Percentiles rank a stretch among this genome's conserved stretches.
Evolutionary conservation across 306 rosid species (phyloP).

Genomic region (Gleditsia sinensis): DNA sequence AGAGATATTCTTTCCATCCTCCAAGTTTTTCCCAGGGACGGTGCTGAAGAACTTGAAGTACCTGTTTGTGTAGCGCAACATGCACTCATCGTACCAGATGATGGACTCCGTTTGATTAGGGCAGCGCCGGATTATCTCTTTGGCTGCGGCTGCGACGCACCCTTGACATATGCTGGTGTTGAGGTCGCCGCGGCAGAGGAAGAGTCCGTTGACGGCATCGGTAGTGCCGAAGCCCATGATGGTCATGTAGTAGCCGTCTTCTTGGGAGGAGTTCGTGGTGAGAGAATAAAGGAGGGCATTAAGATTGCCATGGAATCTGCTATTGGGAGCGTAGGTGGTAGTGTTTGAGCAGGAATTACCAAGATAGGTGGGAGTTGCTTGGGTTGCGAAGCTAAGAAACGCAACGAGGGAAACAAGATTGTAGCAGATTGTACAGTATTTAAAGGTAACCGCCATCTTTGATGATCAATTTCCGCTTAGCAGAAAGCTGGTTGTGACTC

Average conservation of each 20-base stretch:
- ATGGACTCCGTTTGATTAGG: constrained; percentile 43
- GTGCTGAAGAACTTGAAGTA: constrained; percentile 9
- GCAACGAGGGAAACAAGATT: not conserved
- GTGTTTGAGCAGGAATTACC: constrained; percentile 21
- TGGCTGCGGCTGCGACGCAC: constrained; percentile 43
- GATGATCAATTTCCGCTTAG: not conserved
- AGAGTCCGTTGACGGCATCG: constrained; percentile 36
- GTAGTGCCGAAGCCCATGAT: constrained; percentile 20
- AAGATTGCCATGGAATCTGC: constrained; percentile 45
- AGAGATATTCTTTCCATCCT: not conserved
- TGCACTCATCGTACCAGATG: constrained; percentile 53
- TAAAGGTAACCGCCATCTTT: not conserved
- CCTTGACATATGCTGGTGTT: constrained; percentile 24
- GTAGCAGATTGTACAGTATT: not conserved
- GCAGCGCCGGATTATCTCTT: constrained; percentile 19
- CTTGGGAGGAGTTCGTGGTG: constrained; percentile 36
- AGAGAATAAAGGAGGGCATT: constrained; percentile 45
- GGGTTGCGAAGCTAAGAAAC: not conserved
- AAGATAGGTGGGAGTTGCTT: constrained; percentile 19
- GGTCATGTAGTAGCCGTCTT: constrained; percentile 22
- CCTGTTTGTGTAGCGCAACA: constrained; percentile 45
- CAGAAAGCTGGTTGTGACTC: not conserved
- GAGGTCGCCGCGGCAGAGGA: constrained; percentile 63
- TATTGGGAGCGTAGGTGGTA: constrained; percentile 32
- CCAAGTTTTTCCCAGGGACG: not conserved